Percentiles rank a stretch among this genome's conserved stretches.
Evolutionary conservation across 2,329 filamentous ascomycete species (phyloP).

Genomic region (Lachnellula hyalina): DNA sequence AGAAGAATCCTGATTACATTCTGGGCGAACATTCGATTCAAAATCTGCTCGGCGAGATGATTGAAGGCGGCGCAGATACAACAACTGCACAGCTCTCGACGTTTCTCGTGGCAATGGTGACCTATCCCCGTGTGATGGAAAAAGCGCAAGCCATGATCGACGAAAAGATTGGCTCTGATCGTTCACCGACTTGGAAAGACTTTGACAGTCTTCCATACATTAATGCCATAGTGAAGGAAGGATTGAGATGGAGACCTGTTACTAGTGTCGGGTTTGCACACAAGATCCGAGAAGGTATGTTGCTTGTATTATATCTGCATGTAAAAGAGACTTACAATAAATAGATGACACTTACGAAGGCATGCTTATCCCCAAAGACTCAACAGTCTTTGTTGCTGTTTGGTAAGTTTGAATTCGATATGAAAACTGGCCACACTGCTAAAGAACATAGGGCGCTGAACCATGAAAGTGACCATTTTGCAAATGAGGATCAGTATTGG

Average conservation of each 20-base stretch:
- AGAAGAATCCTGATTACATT: too few species aligned
- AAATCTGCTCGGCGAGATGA: constrained; percentile 21
- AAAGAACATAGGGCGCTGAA: too few species aligned
- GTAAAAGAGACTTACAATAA: too few species aligned
- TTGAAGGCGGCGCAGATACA: constrained; percentile 35
- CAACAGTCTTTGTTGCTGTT: constrained; percentile 33
- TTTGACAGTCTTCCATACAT: constrained; percentile 39
- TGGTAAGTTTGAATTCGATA: constrained; percentile 23
- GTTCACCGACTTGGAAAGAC: constrained; percentile 43
- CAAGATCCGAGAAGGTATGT: too few species aligned
- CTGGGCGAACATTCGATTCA: too few species aligned
- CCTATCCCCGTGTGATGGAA: background rate
- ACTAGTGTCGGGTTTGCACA: too few species aligned
- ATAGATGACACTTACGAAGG: constrained; percentile 30
- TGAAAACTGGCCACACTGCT: too few species aligned
- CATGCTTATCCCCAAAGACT: constrained; percentile 38
- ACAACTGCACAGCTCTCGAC: constrained; percentile 33
- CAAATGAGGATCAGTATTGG: too few species aligned
- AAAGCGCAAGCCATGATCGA: constrained; percentile 37
- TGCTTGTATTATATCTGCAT: too few species aligned
- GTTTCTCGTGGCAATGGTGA: constrained; percentile 28
- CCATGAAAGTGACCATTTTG: too few species aligned
- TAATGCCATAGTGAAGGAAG: constrained; percentile 36
- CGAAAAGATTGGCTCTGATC: constrained; percentile 38
- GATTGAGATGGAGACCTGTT: too few species aligned